A percentile compares a stretch with the other conserved stretches of the same genome.
Evolutionary conservation across 768 basidiomycete species (phyloP).

Genomic region (Scleroderma bovista): DNA sequence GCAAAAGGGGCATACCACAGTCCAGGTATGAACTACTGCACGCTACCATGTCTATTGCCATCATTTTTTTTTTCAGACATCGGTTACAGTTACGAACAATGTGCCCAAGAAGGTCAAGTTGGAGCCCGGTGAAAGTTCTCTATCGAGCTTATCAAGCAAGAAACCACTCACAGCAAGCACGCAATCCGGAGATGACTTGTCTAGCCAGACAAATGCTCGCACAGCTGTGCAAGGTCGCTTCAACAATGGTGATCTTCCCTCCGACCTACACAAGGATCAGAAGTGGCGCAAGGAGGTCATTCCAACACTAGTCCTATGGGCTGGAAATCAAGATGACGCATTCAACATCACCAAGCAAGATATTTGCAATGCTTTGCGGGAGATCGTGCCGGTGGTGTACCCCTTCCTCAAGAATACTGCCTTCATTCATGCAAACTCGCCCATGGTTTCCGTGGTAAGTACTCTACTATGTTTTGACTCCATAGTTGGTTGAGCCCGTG

Average conservation of each 20-base stretch:
- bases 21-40: background rate
- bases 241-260: background rate
- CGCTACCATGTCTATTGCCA: background rate
- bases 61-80: background rate
- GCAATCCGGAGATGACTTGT: no score
- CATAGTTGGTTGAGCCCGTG: background rate
- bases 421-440: background rate
- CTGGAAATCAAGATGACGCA: background rate
- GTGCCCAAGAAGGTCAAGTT: background rate
- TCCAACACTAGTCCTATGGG: background rate
- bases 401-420: background rate
- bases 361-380: background rate
- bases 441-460: background rate
- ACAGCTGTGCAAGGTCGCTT: background rate
- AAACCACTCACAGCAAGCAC: no score
- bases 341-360: slow-evolving; percentile 1
- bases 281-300: background rate
- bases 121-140: no score
- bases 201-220: no score
- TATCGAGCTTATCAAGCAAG: no score
- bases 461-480: no score
- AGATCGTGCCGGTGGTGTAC: background rate
- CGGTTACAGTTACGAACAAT: background rate
- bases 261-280: background rate
- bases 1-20: background rate